phyloP scores from a whole-genome alignment of 768 basidiomycete species.

The Boletus vermiculosoides region DNA sequence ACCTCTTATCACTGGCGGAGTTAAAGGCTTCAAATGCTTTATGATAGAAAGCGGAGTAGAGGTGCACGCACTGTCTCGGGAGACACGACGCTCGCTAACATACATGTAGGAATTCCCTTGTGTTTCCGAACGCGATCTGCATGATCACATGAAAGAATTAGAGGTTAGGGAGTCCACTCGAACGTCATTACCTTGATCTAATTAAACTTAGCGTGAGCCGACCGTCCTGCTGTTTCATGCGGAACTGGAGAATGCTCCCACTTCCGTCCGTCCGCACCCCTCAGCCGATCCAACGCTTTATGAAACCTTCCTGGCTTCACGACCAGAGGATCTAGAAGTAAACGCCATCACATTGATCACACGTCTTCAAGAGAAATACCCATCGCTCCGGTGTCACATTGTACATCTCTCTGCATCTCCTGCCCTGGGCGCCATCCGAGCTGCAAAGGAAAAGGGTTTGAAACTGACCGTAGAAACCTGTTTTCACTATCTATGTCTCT shows the following conservation, averaged over 20 bases:
- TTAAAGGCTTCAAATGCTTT: conserved; percentile 97
- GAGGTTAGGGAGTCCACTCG: conserved; percentile 45
- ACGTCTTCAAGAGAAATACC: conserved; percentile 57
- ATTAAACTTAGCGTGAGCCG: conserved; percentile 49
- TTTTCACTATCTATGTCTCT: conserved; percentile 91
- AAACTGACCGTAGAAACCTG: conserved; percentile 94
- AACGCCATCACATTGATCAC: conserved; percentile 81
- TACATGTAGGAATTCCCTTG: conserved; percentile 82
- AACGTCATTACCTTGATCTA: conserved; percentile 5
- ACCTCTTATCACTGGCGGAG: conserved; percentile 74
- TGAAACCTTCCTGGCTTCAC: conserved; percentile 79
- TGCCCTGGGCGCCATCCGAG: conserved; percentile 73
- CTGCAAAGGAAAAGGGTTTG: conserved; percentile 60
- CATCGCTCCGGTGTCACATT: conserved; percentile 81
- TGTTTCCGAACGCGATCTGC: conserved; percentile 69
- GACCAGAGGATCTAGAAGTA: conserved; percentile 77
- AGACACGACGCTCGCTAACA: conserved; percentile 5
- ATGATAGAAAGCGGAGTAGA: conserved; percentile 95
- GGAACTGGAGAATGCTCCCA: conserved; percentile 57
- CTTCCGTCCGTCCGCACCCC: conserved; percentile 13
- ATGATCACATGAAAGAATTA: conserved; percentile 67
- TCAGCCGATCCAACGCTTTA: conserved; percentile 56
- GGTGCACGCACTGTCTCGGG: conserved; percentile 39
- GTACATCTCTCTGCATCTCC: conserved; percentile 90
- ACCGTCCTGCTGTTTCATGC: conserved; percentile 90